phyloP scores from a whole-genome alignment of 2,329 filamentous ascomycete species.

The Claviceps sp. region DNA sequence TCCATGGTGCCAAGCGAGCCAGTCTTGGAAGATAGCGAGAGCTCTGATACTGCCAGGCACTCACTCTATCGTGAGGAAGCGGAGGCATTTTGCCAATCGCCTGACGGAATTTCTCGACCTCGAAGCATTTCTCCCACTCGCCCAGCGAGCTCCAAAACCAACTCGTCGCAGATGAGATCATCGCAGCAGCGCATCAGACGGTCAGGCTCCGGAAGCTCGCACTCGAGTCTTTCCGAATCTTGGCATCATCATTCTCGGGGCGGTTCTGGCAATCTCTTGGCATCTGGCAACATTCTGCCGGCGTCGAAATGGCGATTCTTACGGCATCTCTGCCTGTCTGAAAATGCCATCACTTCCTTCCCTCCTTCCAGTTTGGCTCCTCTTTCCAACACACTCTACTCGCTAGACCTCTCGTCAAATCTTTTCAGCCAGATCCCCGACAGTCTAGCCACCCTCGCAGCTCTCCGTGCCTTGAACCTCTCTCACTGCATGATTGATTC shows the following conservation, averaged over 20 bases:
- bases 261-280: slow-evolving; percentile 66
- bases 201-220: slow-evolving; percentile 85
- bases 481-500: slow-evolving; percentile 98
- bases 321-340: slow-evolving; percentile 78
- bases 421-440: slow-evolving; percentile 92
- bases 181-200: slow-evolving; percentile 69
- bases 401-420: slow-evolving; percentile 84
- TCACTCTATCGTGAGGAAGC: slow-evolving; percentile 34
- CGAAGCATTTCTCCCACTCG: slow-evolving; percentile 73
- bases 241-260: slow-evolving; percentile 48
- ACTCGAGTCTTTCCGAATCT: slow-evolving; percentile 60
- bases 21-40: slow-evolving; percentile 28
- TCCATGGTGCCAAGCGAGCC: slow-evolving; percentile 44
- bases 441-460: slow-evolving; percentile 70
- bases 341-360: slow-evolving; percentile 79
- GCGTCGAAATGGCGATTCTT: slow-evolving; percentile 90
- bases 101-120: slow-evolving; percentile 35
- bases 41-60: slow-evolving; percentile 19
- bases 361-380: slow-evolving; percentile 63
- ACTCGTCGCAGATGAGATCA: slow-evolving; percentile 51
- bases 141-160: slow-evolving; percentile 61
- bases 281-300: slow-evolving; percentile 53
- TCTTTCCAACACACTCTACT: slow-evolving; percentile 77
- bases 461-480: slow-evolving; percentile 82
- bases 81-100: slow-evolving; percentile 30